Base-by-base conservation (phyloP, 306 rosid genomes). In the Cucumis hystrix region DNA sequence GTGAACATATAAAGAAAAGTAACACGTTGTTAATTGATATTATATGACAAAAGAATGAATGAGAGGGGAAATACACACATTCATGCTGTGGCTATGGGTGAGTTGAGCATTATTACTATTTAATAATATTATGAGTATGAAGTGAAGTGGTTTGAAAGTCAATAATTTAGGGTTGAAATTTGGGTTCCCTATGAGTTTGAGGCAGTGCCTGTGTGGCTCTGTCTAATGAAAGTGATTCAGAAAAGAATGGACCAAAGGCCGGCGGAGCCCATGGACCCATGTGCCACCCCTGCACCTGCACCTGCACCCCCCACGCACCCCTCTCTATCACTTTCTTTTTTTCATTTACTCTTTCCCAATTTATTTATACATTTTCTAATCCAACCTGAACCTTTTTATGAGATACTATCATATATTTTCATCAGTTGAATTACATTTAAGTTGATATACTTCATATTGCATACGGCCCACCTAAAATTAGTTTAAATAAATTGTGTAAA, bases 221-320 rank as follows among this genome's bases (percentile, higher is more conserved):
- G 69, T 33, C 13, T 63, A 33, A 16, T 63, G 69, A 35, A 62
- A 62, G 68, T 35, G 68, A 62, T 62, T 62, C 68, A 62, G 68
- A 30, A n/a, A 33, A 63, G 45, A 35, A 63, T 63, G 69, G 69
- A 63, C 69, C 69, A 16, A 63, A 33, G 45, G 69, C 69, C 69
- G 69, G 69, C 69, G 69, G 45, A 63, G 6, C 21, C 45, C 69
- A 63, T 63, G 69, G 69, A 63, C 69, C 69, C 69, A 63, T 63
- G 69, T 63, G 69, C 69, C 69, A 8, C 12, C 1, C 20, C 66
- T 25, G 65, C 64, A 33, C 40, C 68, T n/a, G n/a, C n/a, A n/a
- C n/a, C n/a, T n/a, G n/a, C n/a, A n/a, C n/a, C 67, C 20, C 5
- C 66, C 66, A 51, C n/a, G 58, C 59, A 18, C 59, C 9, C 57